Evolutionary conservation across 2,329 filamentous ascomycete species (phyloP), one percentile per base, ranked within the genome.

Genomic region (Plenodomus biglobosus): DNA sequence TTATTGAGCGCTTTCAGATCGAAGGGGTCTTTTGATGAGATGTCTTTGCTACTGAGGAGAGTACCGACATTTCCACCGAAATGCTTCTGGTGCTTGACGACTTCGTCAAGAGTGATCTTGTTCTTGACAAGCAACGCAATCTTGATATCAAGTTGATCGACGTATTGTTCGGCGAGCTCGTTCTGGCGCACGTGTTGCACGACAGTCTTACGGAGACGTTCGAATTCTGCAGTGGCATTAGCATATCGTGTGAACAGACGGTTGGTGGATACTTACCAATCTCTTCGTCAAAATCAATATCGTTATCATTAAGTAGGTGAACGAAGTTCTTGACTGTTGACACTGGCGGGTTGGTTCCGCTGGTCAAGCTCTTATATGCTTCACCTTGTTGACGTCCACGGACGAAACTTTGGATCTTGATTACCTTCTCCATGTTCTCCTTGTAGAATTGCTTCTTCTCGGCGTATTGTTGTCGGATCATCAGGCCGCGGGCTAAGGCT

Each of bases 231-330:
- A 32, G 4, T 7, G 6, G 2, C 15, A 50, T 71, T 53, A 73
- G 61, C 36, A 38, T 8, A 2, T 6, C 13, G 8, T 8, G 4
- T 11, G 5, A 3, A 24, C n/a, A 19, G 8, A 11, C 3, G 13
- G 15, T 1, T 6, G n/a, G 7, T n/a, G n/a, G n/a, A n/a, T 8
- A n/a, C 70, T 57, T 68, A 75, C 73, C 73, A 42, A 99, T 86
- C 70, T 99, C 94, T 70, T 97, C 92, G 68, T 99, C 95, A 73
- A 99, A 99, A 69, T 99, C 94, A 64, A 99, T 96, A 66, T 96
- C 92, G 64, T 91, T 97, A 73, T 99, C 94, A 65, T 97, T 99
- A 48, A 99, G 84, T 32, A 99, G 80, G 71, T 99, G 94, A 2
- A 99, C 91, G 69, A 99, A 99, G 69, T 95, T 95, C 78, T 97